phyloP scores from a whole-genome alignment of 179 eudicot species.

The Beta macrorhiza region DNA sequence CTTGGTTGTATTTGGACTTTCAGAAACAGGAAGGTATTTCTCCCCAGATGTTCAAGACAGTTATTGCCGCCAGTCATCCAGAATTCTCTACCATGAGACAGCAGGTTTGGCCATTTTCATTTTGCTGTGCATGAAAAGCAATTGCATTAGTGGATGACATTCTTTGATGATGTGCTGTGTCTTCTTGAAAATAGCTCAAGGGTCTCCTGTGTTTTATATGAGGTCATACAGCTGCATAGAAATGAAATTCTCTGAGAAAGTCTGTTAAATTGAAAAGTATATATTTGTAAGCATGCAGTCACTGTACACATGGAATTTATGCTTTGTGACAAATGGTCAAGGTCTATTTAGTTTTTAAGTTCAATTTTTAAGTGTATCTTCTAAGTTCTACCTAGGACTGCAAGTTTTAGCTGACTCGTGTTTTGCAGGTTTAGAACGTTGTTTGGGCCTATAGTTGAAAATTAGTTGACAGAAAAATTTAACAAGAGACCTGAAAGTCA shows the following conservation, averaged over 20 bases:
- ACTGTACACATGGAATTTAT: not conserved
- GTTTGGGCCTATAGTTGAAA: not conserved
- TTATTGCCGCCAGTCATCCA: slow-evolving; percentile 97
- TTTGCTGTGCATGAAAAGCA: not conserved
- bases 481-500: not conserved
- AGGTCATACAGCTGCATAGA: not conserved
- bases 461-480: not conserved
- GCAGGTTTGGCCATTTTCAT: slow-evolving; percentile 50
- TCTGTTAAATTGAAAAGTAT: not conserved
- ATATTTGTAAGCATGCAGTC: not conserved
- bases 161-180: not conserved
- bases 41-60: slow-evolving; percentile 96
- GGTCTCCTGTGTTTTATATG: not conserved
- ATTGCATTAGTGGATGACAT: not conserved
- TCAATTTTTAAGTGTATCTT: not conserved
- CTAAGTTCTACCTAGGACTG: not conserved
- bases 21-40: slow-evolving; percentile 96
- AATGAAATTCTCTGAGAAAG: not conserved
- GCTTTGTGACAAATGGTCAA: not conserved
- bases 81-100: slow-evolving; percentile 98
- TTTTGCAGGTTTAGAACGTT: not conserved
- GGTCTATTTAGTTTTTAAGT: not conserved
- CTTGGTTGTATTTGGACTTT: slow-evolving; percentile 17
- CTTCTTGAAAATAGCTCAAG: slow-evolving; percentile 1
- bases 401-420: not conserved